These are phyloP conservation scores for Erodium moschatum DNA, from an alignment of 441 rosid genomes.

Conservation along the genomic window DNA sequence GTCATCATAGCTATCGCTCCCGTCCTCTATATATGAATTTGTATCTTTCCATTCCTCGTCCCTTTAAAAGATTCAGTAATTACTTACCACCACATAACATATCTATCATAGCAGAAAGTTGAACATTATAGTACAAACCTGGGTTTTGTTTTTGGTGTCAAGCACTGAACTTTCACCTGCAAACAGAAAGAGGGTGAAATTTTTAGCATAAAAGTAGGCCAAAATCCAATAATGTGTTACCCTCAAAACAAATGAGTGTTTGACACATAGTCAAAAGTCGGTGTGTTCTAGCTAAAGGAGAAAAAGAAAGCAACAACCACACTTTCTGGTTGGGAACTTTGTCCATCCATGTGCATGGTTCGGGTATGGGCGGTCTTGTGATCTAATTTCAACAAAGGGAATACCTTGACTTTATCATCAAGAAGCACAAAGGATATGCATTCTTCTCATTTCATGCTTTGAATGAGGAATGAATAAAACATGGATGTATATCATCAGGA, in stretches of 20 bases:
- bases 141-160: constrained; percentile 38
- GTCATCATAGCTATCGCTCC: constrained; percentile 21
- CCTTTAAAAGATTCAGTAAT: constrained; percentile 24
- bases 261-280: background rate
- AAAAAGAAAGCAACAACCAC: background rate
- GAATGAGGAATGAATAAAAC: background rate
- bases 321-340: background rate
- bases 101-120: background rate
- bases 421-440: constrained; percentile 6
- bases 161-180: constrained; percentile 48
- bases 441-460: background rate
- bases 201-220: constrained; percentile 5
- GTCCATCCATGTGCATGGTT: constrained; percentile 6
- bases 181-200: constrained; percentile 12
- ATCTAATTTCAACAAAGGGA: background rate
- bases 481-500: background rate
- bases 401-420: background rate
- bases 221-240: background rate
- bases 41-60: constrained; percentile 30
- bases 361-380: background rate
- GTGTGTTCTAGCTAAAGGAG: constrained; percentile 1
- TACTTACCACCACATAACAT: constrained; percentile 8
- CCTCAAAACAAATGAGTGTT: constrained; percentile 6
- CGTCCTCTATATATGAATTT: constrained; percentile 23
- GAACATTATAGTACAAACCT: constrained; percentile 28